phyloP scores from a whole-genome alignment of 345 rosid genomes.

The Geranium rotundifolium region DNA sequence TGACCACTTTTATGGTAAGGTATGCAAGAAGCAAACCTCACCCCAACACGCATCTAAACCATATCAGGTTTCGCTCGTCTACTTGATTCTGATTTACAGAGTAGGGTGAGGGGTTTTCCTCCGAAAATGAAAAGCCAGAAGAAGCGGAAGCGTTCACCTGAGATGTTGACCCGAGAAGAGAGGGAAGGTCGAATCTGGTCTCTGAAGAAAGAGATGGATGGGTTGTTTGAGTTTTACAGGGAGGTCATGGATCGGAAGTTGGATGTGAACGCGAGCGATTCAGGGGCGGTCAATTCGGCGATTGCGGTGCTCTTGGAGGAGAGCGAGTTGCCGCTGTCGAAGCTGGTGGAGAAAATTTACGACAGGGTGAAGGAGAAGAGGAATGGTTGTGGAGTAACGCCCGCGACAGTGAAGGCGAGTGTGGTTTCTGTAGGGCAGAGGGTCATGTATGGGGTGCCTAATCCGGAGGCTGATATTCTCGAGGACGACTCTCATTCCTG shows the following conservation, averaged over 20 bases:
- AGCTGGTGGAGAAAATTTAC: constrained; percentile 44
- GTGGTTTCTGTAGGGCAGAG: constrained; percentile 69
- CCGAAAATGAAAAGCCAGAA: no score
- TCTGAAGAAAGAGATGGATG: constrained; percentile 32
- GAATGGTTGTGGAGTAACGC: constrained; percentile 14
- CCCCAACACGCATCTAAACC: no score
- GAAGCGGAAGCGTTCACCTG: constrained; percentile 42
- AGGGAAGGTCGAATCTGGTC: constrained; percentile 31
- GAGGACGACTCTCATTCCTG: constrained; percentile 52
- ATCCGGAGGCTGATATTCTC: constrained; percentile 67
- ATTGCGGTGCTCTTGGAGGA: constrained; percentile 74
- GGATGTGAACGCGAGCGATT: constrained; percentile 15
- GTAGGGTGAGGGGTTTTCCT: no score
- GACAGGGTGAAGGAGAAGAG: constrained; percentile 25
- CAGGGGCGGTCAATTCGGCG: constrained; percentile 27
- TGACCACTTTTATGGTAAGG: no score
- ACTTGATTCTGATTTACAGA: no score
- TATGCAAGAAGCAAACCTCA: no score
- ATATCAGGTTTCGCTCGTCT: no score
- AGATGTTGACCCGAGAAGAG: constrained; percentile 22
- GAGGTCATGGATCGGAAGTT: constrained; percentile 31
- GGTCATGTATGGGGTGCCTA: constrained; percentile 54
- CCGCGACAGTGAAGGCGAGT: constrained; percentile 48
- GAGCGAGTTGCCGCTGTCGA: constrained; percentile 47
- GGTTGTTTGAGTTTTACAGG: constrained; percentile 42